Base-by-base conservation (phyloP, 164 flowering plant genomes). In the Chimonanthus praecox region DNA sequence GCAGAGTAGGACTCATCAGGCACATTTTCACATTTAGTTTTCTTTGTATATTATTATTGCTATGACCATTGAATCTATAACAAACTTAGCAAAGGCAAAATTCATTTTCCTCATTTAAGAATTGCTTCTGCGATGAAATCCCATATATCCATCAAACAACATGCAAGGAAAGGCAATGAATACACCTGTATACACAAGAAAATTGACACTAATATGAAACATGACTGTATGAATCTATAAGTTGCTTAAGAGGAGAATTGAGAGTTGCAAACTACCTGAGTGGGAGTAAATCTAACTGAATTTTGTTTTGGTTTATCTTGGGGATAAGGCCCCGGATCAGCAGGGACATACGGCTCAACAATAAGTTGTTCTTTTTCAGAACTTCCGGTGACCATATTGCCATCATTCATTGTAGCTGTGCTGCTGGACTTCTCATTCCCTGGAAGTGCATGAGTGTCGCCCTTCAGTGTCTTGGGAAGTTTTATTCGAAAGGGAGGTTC, bases 261-360 rank as follows among this genome's bases (percentile, higher is more conserved):
- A 54, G 60, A 54, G 10, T 54, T 54, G 60, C 51, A 11, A 68
- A 4, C 58, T 65, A 96, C 99, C 97, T 96, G 99, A 49, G 94
- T 94, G 33, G 97, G 84, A 45, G 99, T 96, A 82, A 96, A 96
- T 83, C 90, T 85, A 67, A 96, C 98, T 11, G 92, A 87, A 76
- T 96, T 96, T 77, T 88, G 87, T 75, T 89, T 94, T 5, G 99
- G 99, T 78, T 94, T 90, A 80, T 96, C 99, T 83, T 94, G 98
- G 45, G 99, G 99, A 86, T 96, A 96, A 74, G 99, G 99, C 76
- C 99, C 99, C 2, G 97, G 97, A 78, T 93, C 92, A 51, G 95
- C 92, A 82, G 99, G 97, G 69, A 87, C 78, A 78, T 94, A 94
- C 15, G 94, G 84, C 84, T 96, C 98, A 71, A 96, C 97, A 73